phyloP scores from a whole-genome alignment of 2,329 filamentous ascomycete species.

The Scolecobasidium constrictum region DNA sequence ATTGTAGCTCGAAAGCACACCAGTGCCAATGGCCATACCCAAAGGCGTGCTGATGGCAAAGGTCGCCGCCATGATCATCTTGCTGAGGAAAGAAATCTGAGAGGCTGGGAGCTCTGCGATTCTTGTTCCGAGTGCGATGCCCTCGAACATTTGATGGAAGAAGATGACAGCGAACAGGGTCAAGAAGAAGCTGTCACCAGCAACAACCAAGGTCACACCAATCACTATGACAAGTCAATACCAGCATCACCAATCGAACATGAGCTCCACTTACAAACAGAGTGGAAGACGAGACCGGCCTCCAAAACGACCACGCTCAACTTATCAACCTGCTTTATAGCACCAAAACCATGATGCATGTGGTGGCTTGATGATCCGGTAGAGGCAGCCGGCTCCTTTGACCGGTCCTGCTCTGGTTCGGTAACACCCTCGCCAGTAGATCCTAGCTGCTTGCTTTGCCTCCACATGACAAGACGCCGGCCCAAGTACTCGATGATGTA shows the following conservation, averaged over 20 bases:
- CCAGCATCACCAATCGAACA: not conserved
- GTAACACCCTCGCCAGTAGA: not conserved
- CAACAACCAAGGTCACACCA: slow-evolving; percentile 48
- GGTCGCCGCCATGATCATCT: slow-evolving; percentile 49
- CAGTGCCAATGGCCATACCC: slow-evolving; percentile 72
- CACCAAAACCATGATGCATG: not conserved
- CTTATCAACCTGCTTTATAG: slow-evolving; percentile 24
- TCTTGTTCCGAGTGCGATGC: slow-evolving; percentile 59
- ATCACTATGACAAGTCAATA: slow-evolving; percentile 37
- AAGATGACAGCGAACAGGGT: slow-evolving; percentile 53
- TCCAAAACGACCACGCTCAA: slow-evolving; percentile 60
- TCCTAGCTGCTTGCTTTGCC: not conserved
- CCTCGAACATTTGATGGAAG: slow-evolving; percentile 72
- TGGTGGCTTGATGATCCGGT: too few relatives aligned
- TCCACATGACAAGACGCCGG: slow-evolving; percentile 40
- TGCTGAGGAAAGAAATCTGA: slow-evolving; percentile 26
- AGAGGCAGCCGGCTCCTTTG: not conserved
- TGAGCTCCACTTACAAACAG: slow-evolving; percentile 41
- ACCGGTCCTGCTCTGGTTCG: not conserved
- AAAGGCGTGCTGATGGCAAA: slow-evolving; percentile 66
- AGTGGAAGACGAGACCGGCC: slow-evolving; percentile 65
- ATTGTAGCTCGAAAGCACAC: slow-evolving; percentile 59
- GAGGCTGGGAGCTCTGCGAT: slow-evolving; percentile 48
- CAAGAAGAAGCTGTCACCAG: slow-evolving; percentile 39
- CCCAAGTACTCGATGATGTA: slow-evolving; percentile 61